Base-by-base conservation (phyloP, 2,329 filamentous ascomycete species). In the Immersiporthe knoxdaviesiana region DNA sequence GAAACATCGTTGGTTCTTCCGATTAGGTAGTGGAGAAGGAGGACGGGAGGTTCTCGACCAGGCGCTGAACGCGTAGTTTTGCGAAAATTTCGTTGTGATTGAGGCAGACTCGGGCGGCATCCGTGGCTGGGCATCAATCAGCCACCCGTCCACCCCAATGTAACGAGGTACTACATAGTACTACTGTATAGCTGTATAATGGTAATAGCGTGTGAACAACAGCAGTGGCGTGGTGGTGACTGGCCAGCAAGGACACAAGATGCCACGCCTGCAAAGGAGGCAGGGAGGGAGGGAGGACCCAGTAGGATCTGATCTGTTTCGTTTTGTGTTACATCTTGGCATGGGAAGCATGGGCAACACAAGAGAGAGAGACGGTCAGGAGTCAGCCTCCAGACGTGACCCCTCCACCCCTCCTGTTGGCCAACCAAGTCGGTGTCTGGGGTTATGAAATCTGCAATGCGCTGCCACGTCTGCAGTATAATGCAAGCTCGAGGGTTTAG, bases 391-490 rank as follows among this genome's bases (percentile, higher is more conserved):
- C 21, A 47, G 44, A 47, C 44, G 24, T 3, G 16, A n/a, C 56
- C 56, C 39, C 37, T 18, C 37, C 59, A 14, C 37, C n/a, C 32
- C 37, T 61, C 35, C 32, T 39, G 14, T n/a, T n/a, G 32, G 30
- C 56, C 30, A 59, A 37, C 56, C 30, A 59, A 59, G 56, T 37
- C 59, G 35, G 37, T 44, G 59, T 62, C 35, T 62, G 18, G 62
- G 35, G 27, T 47, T n/a, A 4, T 21, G 18, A n/a, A 47, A 56
- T 58, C 32, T 56, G 63, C 63, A 56, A 65, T 65, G 63, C 52
- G 63, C 52, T 65, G 63, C 63, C 63, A 65, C 63, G 63, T 65
- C 50, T 44, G 35, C 35, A 12, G 41, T 44, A 39, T 6, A n/a
- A 47, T 63, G 35, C 35, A 62, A n/a, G 12, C n/a, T 63, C n/a